A percentile compares a stretch with the other conserved stretches of the same genome.
phyloP scores from a whole-genome alignment of 2,329 filamentous ascomycete genomes.

The Pseudovirgaria hyperparasitica region DNA sequence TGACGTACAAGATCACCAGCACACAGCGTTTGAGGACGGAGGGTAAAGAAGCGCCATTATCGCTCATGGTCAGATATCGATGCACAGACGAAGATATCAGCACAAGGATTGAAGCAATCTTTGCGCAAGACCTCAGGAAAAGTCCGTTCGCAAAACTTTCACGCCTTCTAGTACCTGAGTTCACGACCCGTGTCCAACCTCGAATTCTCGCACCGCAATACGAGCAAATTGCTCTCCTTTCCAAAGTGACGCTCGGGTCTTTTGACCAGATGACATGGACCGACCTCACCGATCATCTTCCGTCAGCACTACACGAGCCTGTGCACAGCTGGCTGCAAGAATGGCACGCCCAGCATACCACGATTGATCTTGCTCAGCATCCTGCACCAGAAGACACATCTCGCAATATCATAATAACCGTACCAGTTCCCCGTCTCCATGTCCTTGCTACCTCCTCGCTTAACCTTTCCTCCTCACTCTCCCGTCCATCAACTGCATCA shows the following conservation, averaged over 20 bases:
- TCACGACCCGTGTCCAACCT: conserved; percentile 34
- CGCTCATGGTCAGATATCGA: conserved; percentile 63
- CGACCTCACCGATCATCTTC: conserved; percentile 37
- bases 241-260: conserved; percentile 37
- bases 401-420: conserved; percentile 69
- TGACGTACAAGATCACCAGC: conserved; percentile 64
- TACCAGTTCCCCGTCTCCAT: conserved; percentile 74
- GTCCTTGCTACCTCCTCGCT: conserved; percentile 72
- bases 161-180: conserved; percentile 39
- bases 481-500: conserved; percentile 16
- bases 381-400: conserved; percentile 25
- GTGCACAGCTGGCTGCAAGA: conserved; percentile 38
- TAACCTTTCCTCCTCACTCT: conserved; percentile 29
- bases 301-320: conserved; percentile 28
- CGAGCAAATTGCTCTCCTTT: conserved; percentile 41
- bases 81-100: conserved; percentile 63
- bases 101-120: conserved; percentile 31
- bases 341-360: conserved; percentile 37
- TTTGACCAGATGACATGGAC: conserved; percentile 44
- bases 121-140: conserved; percentile 32
- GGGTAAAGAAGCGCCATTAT: conserved; percentile 32
- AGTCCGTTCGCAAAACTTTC: conserved; percentile 35
- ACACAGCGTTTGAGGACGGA: conserved; percentile 22
- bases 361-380: conserved; percentile 14
- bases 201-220: conserved; percentile 36